Evolutionary conservation across 2,329 filamentous ascomycete species (phyloP), one percentile per base, ranked within the genome.

Genomic region (Arthrinium phaeospermum): DNA sequence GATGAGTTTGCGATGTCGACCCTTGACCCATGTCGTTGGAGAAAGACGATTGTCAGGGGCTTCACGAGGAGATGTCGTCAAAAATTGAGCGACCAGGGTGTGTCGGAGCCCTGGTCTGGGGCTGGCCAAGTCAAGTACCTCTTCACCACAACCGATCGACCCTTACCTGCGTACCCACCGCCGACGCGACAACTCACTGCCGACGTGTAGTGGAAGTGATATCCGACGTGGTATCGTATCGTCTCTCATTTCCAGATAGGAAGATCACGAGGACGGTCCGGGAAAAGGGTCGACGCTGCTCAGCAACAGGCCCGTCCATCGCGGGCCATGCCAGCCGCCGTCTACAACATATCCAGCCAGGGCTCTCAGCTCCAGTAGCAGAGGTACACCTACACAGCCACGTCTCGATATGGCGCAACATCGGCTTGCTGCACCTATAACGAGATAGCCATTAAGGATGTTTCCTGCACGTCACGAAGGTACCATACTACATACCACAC

Each of bases 1-100:
- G 46, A 70, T 51, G n/a, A 44, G 46, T 70, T 70, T 41, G 68
- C 76, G 47, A 51, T 41, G 47, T 80, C 75, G 78, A 83, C 78
- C 82, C 82, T 79, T 80, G 82, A 83, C 83, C 83, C 83, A 82
- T 83, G 82, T 81, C 79, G 78, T 81, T 77, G 79, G 73, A 74
- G 75, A 76, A 74, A 57, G 68, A 53, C 68, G 47, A 41, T 41
- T 70, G 68, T 51, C 47, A 70, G 68, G 47, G 68, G 68, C 47
- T 51, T 70, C 68, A 53, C 68, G 68, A 70, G 68, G 69, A 72
- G 53, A 73, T 71, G 72, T 73, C 71, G 73, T 71, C 67, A 77
- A 72, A 80, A 81, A 75, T 72, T 71, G 71, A 45, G 53, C 49
- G 75, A 74, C 77, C 64, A 71, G 77, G 76, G 75, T 77, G 27